Evolutionary conservation across 1,284 basidiomycete genomes (phyloP).

Genomic region (Gastroboletus turbinatus): DNA sequence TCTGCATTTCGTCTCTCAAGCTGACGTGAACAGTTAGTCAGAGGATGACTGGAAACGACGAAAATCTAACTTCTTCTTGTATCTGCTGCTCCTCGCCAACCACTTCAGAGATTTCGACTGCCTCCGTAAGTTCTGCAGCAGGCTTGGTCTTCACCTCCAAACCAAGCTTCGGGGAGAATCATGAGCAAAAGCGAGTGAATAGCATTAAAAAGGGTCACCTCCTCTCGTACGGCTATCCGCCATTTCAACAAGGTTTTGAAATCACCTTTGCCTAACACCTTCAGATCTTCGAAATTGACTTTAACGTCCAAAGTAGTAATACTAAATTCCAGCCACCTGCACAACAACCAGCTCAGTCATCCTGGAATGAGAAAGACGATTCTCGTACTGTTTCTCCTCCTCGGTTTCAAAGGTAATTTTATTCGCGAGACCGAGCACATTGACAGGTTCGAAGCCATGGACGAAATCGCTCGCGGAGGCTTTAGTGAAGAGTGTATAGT

Average conservation of each 20-base stretch:
- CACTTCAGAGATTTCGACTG: slow-evolving; percentile 71
- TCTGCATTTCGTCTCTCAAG: slow-evolving; percentile 85
- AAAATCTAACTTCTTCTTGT: slow-evolving; percentile 70
- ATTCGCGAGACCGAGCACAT: slow-evolving; percentile 82
- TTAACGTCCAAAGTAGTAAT: slow-evolving; percentile 81
- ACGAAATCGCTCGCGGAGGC: slow-evolving; percentile 78
- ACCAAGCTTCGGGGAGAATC: slow-evolving; percentile 55
- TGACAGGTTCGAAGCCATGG: slow-evolving; percentile 69
- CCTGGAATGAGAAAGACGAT: not conserved
- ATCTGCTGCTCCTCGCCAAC: slow-evolving; percentile 89
- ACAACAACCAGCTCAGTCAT: slow-evolving; percentile 8
- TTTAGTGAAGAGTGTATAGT: slow-evolving; percentile 88
- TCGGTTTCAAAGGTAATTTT: slow-evolving; percentile 82
- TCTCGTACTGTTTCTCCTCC: slow-evolving; percentile 77
- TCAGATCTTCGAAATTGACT: slow-evolving; percentile 87
- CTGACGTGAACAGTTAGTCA: slow-evolving; percentile 40
- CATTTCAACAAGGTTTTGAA: slow-evolving; percentile 95
- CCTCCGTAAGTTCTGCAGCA: slow-evolving; percentile 75
- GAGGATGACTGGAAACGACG: not conserved
- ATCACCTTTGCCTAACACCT: slow-evolving; percentile 96
- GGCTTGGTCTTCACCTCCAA: slow-evolving; percentile 76
- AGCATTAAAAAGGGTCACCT: slow-evolving; percentile 45
- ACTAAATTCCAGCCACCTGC: slow-evolving; percentile 70
- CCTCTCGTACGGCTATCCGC: slow-evolving; percentile 82
- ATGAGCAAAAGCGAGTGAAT: slow-evolving; percentile 5